These are phyloP conservation scores for Limonium bicolor DNA, from an alignment of 148 eudicot genomes.

Conservation along the genomic window DNA sequence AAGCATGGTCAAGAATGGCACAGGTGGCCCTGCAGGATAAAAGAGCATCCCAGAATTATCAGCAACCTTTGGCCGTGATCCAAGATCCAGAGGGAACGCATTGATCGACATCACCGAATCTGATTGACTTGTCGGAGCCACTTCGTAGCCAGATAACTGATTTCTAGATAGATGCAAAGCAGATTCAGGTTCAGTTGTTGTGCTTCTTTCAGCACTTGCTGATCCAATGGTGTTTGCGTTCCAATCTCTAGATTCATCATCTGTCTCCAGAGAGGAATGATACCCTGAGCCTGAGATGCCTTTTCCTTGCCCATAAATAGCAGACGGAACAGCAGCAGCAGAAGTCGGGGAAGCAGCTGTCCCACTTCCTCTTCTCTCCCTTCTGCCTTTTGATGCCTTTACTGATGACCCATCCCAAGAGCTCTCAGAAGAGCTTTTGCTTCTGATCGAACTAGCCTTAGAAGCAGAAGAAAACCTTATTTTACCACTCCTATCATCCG, in stretches of 20 bases:
- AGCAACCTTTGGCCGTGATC: constrained; percentile 32
- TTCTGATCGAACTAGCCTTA: constrained; percentile 44
- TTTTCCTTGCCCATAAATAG: constrained; percentile 32
- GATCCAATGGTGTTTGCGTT: constrained; percentile 11
- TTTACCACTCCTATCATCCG: constrained; percentile 50
- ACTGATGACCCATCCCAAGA: constrained; percentile 79
- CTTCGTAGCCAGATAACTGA: constrained; percentile 28
- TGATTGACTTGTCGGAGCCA: constrained; percentile 36
- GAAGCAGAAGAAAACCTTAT: constrained; percentile 49
- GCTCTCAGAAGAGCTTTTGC: constrained; percentile 71
- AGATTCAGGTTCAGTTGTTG: constrained; percentile 19
- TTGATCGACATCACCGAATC: constrained; percentile 33
- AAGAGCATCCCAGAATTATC: constrained; percentile 49
- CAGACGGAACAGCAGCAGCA: constrained; percentile 18
- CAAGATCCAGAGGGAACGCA: constrained; percentile 38
- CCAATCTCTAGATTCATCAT: constrained; percentile 33
- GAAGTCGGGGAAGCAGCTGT: constrained; percentile 12
- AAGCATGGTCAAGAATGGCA: constrained; percentile 80
- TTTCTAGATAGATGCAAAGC: constrained; percentile 20
- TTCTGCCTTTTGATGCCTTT: constrained; percentile 38
- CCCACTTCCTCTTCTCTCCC: constrained; percentile 53
- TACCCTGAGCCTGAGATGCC: constrained; percentile 17
- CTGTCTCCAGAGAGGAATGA: constrained; percentile 15
- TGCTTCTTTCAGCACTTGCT: constrained; percentile 28
- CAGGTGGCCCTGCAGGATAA: constrained; percentile 85